Conservation (phyloP, 2,329 filamentous ascomycete species). For the Aspergillus novofumigatus region DNA sequence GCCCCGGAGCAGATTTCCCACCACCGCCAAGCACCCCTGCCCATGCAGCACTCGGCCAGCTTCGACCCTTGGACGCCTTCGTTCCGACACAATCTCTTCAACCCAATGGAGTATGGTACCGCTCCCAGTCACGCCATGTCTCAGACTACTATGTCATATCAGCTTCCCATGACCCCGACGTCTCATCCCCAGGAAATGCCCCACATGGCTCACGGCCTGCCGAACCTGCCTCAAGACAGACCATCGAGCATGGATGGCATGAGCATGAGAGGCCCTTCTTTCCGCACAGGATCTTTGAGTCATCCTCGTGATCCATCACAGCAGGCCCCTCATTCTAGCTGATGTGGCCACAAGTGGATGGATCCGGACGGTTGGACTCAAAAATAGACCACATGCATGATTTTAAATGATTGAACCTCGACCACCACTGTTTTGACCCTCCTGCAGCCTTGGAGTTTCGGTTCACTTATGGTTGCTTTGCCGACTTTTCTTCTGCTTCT, state of each 20-base stretch:
- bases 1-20: slow-evolving; percentile 18
- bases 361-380: background rate
- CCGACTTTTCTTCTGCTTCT: slow-evolving; percentile 12
- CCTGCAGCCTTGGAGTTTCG: background rate
- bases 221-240: slow-evolving; percentile 13
- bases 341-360: slow-evolving; percentile 1
- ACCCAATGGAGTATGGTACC: slow-evolving; percentile 26
- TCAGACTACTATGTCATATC: slow-evolving; percentile 26
- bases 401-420: slow-evolving; percentile 21
- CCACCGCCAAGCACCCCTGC: slow-evolving; percentile 16
- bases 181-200: slow-evolving; percentile 24
- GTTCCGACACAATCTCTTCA: slow-evolving; percentile 33
- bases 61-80: slow-evolving; percentile 30
- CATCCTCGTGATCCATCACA: slow-evolving; percentile 22
- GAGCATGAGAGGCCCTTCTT: slow-evolving; percentile 19
- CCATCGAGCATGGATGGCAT: slow-evolving; percentile 16
- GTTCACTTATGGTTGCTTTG: slow-evolving; percentile 4
- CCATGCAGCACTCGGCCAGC: slow-evolving; percentile 17
- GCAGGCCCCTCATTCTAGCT: slow-evolving; percentile 13
- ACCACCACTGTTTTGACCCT: slow-evolving; percentile 5
- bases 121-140: slow-evolving; percentile 20
- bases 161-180: slow-evolving; percentile 23
- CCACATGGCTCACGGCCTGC: slow-evolving; percentile 8
- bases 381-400: slow-evolving; percentile 24
- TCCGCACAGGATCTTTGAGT: slow-evolving; percentile 30